A percentile compares a stretch with the other conserved stretches of the same genome.
Evolutionary conservation across 352 stramenopile genomes (phyloP).

Genomic region (Phytophthora citricola): DNA sequence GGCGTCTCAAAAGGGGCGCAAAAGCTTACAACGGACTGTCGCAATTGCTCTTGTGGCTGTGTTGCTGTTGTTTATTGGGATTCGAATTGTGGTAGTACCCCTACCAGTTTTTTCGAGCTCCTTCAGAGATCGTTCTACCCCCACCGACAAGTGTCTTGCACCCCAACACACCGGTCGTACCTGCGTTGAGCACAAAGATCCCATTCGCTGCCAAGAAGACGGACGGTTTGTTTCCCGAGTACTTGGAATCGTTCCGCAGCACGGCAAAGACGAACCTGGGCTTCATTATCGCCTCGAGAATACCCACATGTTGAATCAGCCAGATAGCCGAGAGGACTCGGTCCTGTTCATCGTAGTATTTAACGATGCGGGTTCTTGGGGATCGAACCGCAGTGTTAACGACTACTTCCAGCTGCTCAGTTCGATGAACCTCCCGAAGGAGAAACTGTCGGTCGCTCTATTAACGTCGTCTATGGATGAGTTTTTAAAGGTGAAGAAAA

Average conservation of each 20-base stretch:
- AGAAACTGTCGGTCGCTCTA: constrained; percentile 42
- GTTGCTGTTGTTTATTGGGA: too few relatives aligned
- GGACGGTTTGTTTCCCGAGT: constrained; percentile 4
- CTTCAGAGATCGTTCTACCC: too few relatives aligned
- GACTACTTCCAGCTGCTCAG: constrained; percentile 41
- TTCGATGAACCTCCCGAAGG: constrained; percentile 32
- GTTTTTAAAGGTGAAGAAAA: constrained; percentile 24
- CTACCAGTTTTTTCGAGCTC: too few relatives aligned
- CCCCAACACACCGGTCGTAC: constrained; percentile 10
- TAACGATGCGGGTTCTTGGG: constrained; percentile 42
- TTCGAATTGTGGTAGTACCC: too few relatives aligned
- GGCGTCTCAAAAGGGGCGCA: too few relatives aligned
- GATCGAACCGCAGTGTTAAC: constrained; percentile 19
- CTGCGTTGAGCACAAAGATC: constrained; percentile 15
- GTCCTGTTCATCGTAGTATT: constrained; percentile 38
- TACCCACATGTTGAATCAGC: constrained; percentile 1
- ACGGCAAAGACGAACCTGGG: constrained; percentile 21
- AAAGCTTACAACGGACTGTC: too few relatives aligned
- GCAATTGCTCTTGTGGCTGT: too few relatives aligned
- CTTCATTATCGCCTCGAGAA: constrained; percentile 25
- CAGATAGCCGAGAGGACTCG: constrained; percentile 13
- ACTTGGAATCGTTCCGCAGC: constrained; percentile 20
- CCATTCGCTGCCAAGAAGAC: constrained; percentile 6
- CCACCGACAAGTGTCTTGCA: constrained; percentile 18
- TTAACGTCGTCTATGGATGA: constrained; percentile 43